Conservation (phyloP, 192 early-diverging fungal species). For the Backusella westeae region DNA sequence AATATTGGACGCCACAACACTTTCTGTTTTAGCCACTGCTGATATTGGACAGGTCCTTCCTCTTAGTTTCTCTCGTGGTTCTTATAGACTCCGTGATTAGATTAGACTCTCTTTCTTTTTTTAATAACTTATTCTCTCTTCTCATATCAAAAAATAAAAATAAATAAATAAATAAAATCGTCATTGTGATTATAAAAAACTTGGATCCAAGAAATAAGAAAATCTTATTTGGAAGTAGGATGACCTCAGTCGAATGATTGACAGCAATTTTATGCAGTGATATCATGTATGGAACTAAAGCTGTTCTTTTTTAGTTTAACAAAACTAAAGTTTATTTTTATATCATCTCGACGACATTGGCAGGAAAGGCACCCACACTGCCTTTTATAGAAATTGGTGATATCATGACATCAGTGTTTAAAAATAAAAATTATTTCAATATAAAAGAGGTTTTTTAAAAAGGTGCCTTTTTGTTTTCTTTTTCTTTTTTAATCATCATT, state of each 20-base stretch:
- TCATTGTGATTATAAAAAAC: neutral
- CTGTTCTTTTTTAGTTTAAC: neutral
- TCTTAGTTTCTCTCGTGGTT: conserved; percentile 69
- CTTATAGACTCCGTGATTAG: conserved; percentile 31
- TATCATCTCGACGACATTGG: neutral
- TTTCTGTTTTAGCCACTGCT: conserved; percentile 67
- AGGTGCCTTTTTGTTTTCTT: neutral
- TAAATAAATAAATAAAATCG: neutral
- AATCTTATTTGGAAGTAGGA: neutral
- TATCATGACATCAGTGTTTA: conserved; percentile 8
- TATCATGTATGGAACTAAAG: neutral
- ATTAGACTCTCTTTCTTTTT: neutral
- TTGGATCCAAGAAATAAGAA: neutral
- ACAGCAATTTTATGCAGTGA: neutral
- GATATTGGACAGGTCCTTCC: conserved; percentile 65
- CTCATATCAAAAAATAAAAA: neutral
- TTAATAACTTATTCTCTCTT: neutral
- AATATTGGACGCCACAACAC: conserved; percentile 69
- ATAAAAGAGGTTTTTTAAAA: neutral
- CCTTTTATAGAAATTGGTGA: neutral
- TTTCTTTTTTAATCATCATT: neutral
- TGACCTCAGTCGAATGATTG: neutral
- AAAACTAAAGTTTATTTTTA: conserved; percentile 6
- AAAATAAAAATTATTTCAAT: neutral
- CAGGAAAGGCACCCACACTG: neutral